Conservation (phyloP, 2,329 filamentous ascomycete species). For the Monilinia laxa region DNA sequence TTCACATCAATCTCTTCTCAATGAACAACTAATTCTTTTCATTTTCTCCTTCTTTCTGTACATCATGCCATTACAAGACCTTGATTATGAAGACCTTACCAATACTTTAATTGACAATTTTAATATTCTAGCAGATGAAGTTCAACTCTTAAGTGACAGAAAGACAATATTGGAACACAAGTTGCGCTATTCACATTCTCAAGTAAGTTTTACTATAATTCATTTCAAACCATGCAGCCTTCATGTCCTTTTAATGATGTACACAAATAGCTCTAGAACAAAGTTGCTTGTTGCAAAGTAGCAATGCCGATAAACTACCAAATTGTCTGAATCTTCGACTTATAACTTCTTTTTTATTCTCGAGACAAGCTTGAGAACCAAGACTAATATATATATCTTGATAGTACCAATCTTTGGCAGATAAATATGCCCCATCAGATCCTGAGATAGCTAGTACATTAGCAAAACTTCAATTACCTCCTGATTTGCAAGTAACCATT, state of each 20-base stretch:
- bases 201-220: slow-evolving; percentile 49
- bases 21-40: slow-evolving; percentile 2
- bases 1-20: neutral
- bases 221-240: slow-evolving; percentile 5
- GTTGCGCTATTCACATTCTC: slow-evolving; percentile 63
- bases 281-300: slow-evolving; percentile 51
- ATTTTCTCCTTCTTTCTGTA: slow-evolving; percentile 12
- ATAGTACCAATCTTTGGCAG: slow-evolving; percentile 64
- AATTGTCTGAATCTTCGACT: slow-evolving; percentile 50
- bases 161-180: slow-evolving; percentile 67
- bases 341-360: slow-evolving; percentile 24
- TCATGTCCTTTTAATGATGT: slow-evolving; percentile 45
- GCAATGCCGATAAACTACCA: slow-evolving; percentile 61
- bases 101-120: slow-evolving; percentile 64
- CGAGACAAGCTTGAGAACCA: slow-evolving; percentile 1
- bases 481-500: slow-evolving; percentile 41
- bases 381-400: slow-evolving; percentile 38
- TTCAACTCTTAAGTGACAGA: slow-evolving; percentile 61
- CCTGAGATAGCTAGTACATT: slow-evolving; percentile 66
- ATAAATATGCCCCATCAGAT: slow-evolving; percentile 63
- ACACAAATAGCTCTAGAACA: slow-evolving; percentile 77
- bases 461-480: slow-evolving; percentile 64
- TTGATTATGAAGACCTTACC: slow-evolving; percentile 45
- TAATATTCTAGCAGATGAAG: slow-evolving; percentile 62
- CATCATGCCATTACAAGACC: slow-evolving; percentile 37